phyloP scores from a whole-genome alignment of 306 rosid genomes.

The Acacia acuminata region DNA sequence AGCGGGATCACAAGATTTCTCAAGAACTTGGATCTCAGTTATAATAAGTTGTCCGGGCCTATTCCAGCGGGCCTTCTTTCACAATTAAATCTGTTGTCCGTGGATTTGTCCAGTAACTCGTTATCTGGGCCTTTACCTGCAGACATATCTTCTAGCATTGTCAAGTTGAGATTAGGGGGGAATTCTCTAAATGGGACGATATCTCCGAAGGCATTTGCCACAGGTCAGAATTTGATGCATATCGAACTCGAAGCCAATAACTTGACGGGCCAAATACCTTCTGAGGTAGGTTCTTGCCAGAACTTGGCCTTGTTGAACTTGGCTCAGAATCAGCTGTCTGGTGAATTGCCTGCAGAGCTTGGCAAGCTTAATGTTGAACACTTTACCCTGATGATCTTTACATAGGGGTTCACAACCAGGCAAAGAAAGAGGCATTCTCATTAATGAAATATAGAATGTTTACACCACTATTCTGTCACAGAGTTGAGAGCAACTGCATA shows the following conservation, averaged over 20 bases:
- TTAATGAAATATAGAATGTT: no score
- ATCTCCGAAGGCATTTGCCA: slow-evolving; percentile 31
- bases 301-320: slow-evolving; percentile 64
- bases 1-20: slow-evolving; percentile 49
- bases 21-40: slow-evolving; percentile 63
- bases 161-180: slow-evolving; percentile 71
- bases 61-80: slow-evolving; percentile 64
- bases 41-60: slow-evolving; percentile 36
- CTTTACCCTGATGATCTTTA: no score
- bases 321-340: slow-evolving; percentile 54
- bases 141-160: slow-evolving; percentile 43
- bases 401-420: no score
- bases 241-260: slow-evolving; percentile 66
- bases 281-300: slow-evolving; percentile 40
- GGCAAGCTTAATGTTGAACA: slow-evolving; percentile 42
- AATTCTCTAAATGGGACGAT: slow-evolving; percentile 50
- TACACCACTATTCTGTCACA: no score
- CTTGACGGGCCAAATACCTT: slow-evolving; percentile 53
- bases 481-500: no score
- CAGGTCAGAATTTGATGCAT: slow-evolving; percentile 37
- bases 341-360: slow-evolving; percentile 50
- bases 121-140: slow-evolving; percentile 55
- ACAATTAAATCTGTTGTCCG: slow-evolving; percentile 31
- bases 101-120: slow-evolving; percentile 63
- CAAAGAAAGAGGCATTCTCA: no score